phyloP scores from a whole-genome alignment of 2,329 filamentous ascomycete genomes.

The Neophaeococcomyces aloes region DNA sequence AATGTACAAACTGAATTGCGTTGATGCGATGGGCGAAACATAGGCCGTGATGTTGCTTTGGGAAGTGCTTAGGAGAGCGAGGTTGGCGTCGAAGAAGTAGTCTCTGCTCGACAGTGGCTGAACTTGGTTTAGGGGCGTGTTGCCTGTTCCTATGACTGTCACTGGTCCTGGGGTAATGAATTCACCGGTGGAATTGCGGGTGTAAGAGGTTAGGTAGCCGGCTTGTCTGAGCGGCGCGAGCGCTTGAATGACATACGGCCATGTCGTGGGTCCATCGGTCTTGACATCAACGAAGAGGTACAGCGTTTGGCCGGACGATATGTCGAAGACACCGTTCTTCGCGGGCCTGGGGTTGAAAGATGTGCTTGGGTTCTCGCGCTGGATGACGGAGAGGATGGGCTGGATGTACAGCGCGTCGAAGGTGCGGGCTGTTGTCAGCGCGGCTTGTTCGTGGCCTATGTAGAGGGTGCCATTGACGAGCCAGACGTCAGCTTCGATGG shows the following conservation, averaged over 20 bases:
- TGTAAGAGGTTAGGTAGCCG: conserved; percentile 44
- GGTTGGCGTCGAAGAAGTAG: conserved; percentile 52
- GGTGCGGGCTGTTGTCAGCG: conserved; percentile 30
- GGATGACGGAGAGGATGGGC: conserved; percentile 47
- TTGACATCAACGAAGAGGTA: conserved; percentile 58
- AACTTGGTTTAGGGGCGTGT: conserved; percentile 42
- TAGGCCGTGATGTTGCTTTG: conserved; percentile 37
- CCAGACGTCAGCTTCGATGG: conserved; percentile 40
- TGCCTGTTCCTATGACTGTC: conserved; percentile 54
- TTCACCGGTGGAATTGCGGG: conserved; percentile 38
- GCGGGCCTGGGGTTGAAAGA: conserved; percentile 40
- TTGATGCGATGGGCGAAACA: conserved; percentile 46
- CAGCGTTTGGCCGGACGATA: conserved; percentile 44
- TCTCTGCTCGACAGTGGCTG: conserved; percentile 35
- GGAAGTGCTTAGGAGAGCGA: conserved; percentile 38
- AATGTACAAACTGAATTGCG: conserved; percentile 38
- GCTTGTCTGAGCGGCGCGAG: conserved; percentile 46
- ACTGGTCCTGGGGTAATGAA: conserved; percentile 41
- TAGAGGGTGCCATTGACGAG: conserved; percentile 31
- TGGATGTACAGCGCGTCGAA: conserved; percentile 33
- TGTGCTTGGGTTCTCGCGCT: conserved; percentile 45
- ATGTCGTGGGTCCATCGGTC: conserved; percentile 46
- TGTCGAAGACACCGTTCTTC: conserved; percentile 53
- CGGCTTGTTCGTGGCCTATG: conserved; percentile 31
- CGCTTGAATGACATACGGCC: conserved; percentile 45